These are phyloP conservation scores for Niveomyces coronatus DNA, from an alignment of 2,329 filamentous ascomycete genomes.

Conservation along the genomic window DNA sequence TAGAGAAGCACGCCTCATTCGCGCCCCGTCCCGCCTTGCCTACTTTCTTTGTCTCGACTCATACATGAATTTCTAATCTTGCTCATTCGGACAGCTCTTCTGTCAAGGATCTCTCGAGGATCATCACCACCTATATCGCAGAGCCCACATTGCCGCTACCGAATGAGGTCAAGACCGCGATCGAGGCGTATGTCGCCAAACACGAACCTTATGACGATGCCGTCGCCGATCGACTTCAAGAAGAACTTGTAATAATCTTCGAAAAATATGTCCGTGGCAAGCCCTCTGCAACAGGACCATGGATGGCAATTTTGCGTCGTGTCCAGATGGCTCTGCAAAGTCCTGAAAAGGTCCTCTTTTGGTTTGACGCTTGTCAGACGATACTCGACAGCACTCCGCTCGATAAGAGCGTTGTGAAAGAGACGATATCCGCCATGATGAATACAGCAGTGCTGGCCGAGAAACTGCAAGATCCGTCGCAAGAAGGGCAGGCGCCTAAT, in stretches of 20 bases:
- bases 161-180: slow-evolving; percentile 49
- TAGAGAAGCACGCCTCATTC: too few relatives aligned
- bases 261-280: slow-evolving; percentile 50
- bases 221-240: slow-evolving; percentile 60
- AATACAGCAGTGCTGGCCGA: slow-evolving; percentile 54
- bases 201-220: slow-evolving; percentile 58
- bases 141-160: slow-evolving; percentile 53
- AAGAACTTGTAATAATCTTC: slow-evolving; percentile 60
- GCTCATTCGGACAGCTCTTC: slow-evolving; percentile 22
- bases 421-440: slow-evolving; percentile 54
- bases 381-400: slow-evolving; percentile 40
- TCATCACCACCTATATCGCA: slow-evolving; percentile 38
- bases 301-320: slow-evolving; percentile 55
- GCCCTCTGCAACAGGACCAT: slow-evolving; percentile 50
- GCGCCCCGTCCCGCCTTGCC: not conserved
- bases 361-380: slow-evolving; percentile 50
- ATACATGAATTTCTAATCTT: slow-evolving; percentile 13
- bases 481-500: slow-evolving; percentile 31
- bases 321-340: slow-evolving; percentile 55
- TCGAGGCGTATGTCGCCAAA: slow-evolving; percentile 58
- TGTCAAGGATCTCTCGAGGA: slow-evolving; percentile 51
- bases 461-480: slow-evolving; percentile 37
- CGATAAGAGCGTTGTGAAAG: slow-evolving; percentile 53
- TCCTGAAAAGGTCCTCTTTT: slow-evolving; percentile 52
- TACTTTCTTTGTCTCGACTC: not conserved